Percentiles rank a stretch among this genome's conserved stretches.
phyloP scores from a whole-genome alignment of 768 basidiomycete genomes.

The Pulveroboletus sp. region DNA sequence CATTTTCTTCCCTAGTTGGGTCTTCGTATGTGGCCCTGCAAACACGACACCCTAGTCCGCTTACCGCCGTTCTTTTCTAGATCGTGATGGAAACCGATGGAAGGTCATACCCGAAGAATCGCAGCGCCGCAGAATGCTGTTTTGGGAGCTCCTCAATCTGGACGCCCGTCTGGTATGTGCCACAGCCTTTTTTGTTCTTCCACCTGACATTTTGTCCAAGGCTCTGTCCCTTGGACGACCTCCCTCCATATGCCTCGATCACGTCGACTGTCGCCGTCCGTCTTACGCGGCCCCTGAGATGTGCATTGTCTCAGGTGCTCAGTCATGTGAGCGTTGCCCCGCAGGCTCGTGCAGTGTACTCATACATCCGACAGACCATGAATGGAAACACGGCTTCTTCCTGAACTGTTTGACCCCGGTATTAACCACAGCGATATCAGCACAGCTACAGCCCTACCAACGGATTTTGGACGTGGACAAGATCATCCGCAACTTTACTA shows the following conservation, averaged over 20 bases:
- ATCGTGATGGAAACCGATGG: constrained; percentile 60
- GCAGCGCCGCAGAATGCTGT: constrained; percentile 61
- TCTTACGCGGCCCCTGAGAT: constrained; percentile 29
- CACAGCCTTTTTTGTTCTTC: constrained; percentile 10
- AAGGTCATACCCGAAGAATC: constrained; percentile 70
- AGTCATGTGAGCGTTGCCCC: constrained; percentile 26
- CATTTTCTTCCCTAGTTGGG: constrained; percentile 44
- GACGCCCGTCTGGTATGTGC: constrained; percentile 60
- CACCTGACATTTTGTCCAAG: constrained; percentile 32
- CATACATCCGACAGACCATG: constrained; percentile 45
- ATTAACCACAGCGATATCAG: constrained; percentile 51
- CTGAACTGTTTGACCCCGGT: constrained; percentile 59
- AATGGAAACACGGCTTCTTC: constrained; percentile 69
- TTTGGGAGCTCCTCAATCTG: constrained; percentile 71
- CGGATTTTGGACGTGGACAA: constrained; percentile 51
- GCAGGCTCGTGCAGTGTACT: constrained; percentile 5
- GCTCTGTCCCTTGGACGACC: constrained; percentile 68
- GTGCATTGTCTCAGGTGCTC: constrained; percentile 25
- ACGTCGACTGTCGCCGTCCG: constrained; percentile 56
- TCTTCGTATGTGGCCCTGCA: constrained; percentile 47
- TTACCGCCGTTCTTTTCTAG: constrained; percentile 36
- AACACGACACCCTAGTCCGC: constrained; percentile 10
- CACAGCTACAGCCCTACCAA: constrained; percentile 47
- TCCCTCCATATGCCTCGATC: constrained; percentile 58
- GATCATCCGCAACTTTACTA: constrained; percentile 49